Conservation (phyloP, 805 yeast genomes). For the Metschnikowia arizonensis region DNA sequence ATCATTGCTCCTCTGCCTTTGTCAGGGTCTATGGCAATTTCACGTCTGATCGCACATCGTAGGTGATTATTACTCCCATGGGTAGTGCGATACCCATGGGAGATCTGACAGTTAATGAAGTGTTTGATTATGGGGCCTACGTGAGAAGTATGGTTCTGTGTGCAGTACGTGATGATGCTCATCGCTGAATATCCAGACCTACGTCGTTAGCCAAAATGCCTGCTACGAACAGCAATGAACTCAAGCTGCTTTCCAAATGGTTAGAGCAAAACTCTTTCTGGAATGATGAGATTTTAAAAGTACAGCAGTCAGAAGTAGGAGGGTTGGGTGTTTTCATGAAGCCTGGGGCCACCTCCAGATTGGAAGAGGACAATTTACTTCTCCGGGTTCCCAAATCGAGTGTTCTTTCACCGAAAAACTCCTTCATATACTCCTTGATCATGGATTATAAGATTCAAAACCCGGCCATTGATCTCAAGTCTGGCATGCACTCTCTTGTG, state of each 20-base stretch:
- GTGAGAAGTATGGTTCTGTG: neutral
- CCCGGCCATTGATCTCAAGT: conserved; percentile 30
- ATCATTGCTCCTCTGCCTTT: too few species aligned
- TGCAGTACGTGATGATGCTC: conserved; percentile 17
- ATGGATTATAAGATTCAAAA: conserved; percentile 42
- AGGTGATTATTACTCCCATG: too few species aligned
- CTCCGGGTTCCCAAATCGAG: conserved; percentile 60
- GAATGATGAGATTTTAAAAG: conserved; percentile 46
- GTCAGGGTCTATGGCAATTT: too few species aligned
- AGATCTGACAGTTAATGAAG: neutral
- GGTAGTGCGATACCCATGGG: too few species aligned
- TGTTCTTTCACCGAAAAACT: conserved; percentile 54
- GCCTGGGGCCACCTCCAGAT: conserved; percentile 21
- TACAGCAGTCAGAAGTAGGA: conserved; percentile 44
- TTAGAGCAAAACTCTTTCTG: conserved; percentile 54
- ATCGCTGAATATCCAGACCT: conserved; percentile 8
- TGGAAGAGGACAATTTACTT: conserved; percentile 34
- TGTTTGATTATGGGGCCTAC: neutral
- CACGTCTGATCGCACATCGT: too few species aligned
- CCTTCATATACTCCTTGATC: conserved; percentile 62
- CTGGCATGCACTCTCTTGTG: conserved; percentile 63
- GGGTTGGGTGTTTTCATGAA: conserved; percentile 72
- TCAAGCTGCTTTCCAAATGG: conserved; percentile 46
- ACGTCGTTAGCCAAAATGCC: conserved; percentile 13
- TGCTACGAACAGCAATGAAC: conserved; percentile 16